phyloP scores from a whole-genome alignment of 1,284 basidiomycete species.

The Takashimella koratensis region DNA sequence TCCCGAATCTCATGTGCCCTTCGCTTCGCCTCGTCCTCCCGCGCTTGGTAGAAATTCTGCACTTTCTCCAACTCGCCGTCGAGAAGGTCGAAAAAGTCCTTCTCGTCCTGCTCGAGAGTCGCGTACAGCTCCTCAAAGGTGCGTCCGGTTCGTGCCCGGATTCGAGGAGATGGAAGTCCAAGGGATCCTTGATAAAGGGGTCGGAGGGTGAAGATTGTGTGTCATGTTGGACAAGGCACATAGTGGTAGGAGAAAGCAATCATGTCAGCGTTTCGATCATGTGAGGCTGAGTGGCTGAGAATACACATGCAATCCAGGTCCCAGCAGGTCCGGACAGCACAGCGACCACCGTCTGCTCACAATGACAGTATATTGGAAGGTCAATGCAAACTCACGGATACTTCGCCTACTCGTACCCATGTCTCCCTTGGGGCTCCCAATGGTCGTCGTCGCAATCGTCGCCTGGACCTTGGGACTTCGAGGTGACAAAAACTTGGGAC shows the following conservation, averaged over 20 bases:
- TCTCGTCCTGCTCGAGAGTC: conserved; percentile 54
- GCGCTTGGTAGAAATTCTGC: conserved; percentile 71
- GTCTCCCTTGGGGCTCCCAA: neutral
- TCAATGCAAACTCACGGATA: neutral
- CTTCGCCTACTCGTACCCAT: neutral
- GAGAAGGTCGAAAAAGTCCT: conserved; percentile 68
- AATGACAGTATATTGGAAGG: too few species aligned
- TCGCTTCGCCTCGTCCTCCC: conserved; percentile 64
- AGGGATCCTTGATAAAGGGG: conserved; percentile 25
- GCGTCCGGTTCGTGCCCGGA: conserved; percentile 18
- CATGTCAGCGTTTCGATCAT: neutral
- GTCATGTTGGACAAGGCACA: too few species aligned
- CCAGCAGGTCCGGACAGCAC: too few species aligned
- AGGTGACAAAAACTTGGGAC: neutral
- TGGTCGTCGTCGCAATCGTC: neutral
- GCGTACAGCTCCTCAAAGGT: conserved; percentile 44
- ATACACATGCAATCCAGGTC: too few species aligned
- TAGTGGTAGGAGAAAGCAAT: neutral
- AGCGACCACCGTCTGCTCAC: too few species aligned
- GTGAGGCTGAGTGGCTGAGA: neutral
- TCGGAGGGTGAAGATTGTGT: neutral
- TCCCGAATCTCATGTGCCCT: conserved; percentile 58
- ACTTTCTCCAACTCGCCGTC: conserved; percentile 76
- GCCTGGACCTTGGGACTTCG: neutral
- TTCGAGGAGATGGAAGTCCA: conserved; percentile 29